phyloP scores from a whole-genome alignment of 768 basidiomycete genomes.

The Mycena galopus region DNA sequence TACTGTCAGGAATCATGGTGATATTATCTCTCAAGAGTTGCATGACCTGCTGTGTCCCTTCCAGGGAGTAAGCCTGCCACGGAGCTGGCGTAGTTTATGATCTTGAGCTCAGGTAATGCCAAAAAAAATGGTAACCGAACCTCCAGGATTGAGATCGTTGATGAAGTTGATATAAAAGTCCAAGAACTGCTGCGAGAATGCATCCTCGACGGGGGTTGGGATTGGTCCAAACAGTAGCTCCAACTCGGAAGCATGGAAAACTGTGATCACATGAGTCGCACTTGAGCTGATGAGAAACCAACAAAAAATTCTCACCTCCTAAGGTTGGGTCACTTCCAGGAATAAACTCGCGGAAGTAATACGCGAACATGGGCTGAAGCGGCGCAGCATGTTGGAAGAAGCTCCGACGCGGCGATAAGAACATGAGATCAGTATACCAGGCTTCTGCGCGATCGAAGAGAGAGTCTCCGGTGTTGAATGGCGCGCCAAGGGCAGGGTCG shows the following conservation, averaged over 20 bases:
- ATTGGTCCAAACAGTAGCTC: constrained; percentile 63
- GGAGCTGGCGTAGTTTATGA: constrained; percentile 43
- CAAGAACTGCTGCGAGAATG: constrained; percentile 61
- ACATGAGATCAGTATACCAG: constrained; percentile 75
- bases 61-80: constrained; percentile 60
- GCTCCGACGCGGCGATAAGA: constrained; percentile 61
- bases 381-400: constrained; percentile 64
- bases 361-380: constrained; percentile 63
- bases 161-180: constrained; percentile 72
- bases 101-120: not conserved
- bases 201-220: constrained; percentile 54
- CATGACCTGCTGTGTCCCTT: constrained; percentile 52
- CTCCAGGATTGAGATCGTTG: constrained; percentile 66
- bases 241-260: constrained; percentile 65
- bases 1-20: constrained; percentile 67
- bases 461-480: constrained; percentile 71
- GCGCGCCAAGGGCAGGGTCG: constrained; percentile 59
- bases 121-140: constrained; percentile 42
- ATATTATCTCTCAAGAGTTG: constrained; percentile 67
- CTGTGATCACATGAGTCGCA: constrained; percentile 41
- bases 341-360: constrained; percentile 69
- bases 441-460: constrained; percentile 68
- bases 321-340: constrained; percentile 62
- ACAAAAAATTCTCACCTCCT: constrained; percentile 55
- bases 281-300: not conserved